phyloP scores from a whole-genome alignment of 306 rosid genomes.

The Medicago truncatula region MtrunA17r5.0-ANR NC_053049.1:38555001-38555500 shows the following conservation, averaged over 20 bases:
- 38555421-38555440: constrained; percentile 49
- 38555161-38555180: constrained; percentile 1
- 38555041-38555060: background rate
- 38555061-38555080: background rate
- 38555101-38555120: constrained; percentile 12
- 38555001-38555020: background rate
- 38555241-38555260: background rate
- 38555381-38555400: constrained; percentile 58
- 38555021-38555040: too few relatives aligned
- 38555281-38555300: constrained; percentile 24
- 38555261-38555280: background rate
- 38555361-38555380: constrained; percentile 85
- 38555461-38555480: too few relatives aligned
- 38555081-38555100: constrained; percentile 15
- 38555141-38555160: background rate
- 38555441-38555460: too few relatives aligned
- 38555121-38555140: constrained; percentile 17
- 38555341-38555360: constrained; percentile 83
- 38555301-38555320: constrained; percentile 15
- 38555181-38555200: constrained; percentile 8
- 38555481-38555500: too few relatives aligned
- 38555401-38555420: constrained; percentile 48
- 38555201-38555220: background rate
- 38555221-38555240: background rate
- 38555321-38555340: constrained; percentile 59